Evolutionary conservation across 371 early-diverging fungal genomes (phyloP).

Genomic region (Apophysomyces variabilis): DNA sequence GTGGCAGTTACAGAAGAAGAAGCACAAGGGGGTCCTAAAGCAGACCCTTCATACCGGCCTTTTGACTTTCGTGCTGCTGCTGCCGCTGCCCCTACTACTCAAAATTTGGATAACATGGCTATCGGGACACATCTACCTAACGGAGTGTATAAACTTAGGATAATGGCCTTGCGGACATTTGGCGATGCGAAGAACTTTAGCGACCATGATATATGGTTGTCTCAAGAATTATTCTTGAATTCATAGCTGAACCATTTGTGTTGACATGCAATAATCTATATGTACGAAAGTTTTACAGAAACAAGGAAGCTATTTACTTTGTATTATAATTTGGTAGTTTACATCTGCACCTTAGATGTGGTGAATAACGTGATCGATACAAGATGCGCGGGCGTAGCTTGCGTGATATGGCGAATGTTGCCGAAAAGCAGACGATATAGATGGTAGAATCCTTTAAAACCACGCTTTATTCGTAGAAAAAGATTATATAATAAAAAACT

Average conservation of each 20-base stretch:
- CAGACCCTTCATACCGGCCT: slow-evolving; percentile 6
- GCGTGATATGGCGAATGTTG: not conserved
- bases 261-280: too few relatives aligned
- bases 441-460: not conserved
- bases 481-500: not conserved
- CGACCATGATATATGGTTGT: slow-evolving; percentile 47
- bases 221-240: slow-evolving; percentile 16
- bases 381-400: too few relatives aligned
- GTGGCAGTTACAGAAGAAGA: slow-evolving; percentile 32
- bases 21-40: slow-evolving; percentile 17
- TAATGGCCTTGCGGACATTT: slow-evolving; percentile 42
- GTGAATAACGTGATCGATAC: too few relatives aligned
- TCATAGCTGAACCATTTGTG: not conserved
- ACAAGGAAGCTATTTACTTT: too few relatives aligned
- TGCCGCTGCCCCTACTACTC: not conserved
- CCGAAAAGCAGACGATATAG: not conserved
- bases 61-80: not conserved
- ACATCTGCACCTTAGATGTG: too few relatives aligned
- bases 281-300: too few relatives aligned
- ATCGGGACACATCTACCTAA: slow-evolving; percentile 22
- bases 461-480: not conserved
- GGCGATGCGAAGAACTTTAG: slow-evolving; percentile 27
- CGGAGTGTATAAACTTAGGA: slow-evolving; percentile 37
- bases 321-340: too few relatives aligned
- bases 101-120: not conserved